These are phyloP conservation scores for Penicillium egyptiacum DNA, from an alignment of 495 filamentous ascomycete genomes.

Conservation along the genomic window DNA sequence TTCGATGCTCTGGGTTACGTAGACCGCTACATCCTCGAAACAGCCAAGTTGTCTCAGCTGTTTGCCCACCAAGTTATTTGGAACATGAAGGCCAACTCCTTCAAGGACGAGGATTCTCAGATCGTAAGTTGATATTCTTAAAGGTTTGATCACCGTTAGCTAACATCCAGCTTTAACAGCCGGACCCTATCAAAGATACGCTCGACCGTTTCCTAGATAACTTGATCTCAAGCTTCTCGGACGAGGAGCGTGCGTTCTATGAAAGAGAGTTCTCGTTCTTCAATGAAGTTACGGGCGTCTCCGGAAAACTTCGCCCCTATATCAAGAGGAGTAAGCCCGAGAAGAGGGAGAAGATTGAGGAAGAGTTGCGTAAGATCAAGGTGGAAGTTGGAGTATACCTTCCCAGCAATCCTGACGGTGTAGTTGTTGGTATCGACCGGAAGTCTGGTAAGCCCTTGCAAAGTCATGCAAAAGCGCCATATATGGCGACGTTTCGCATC, in stretches of 20 bases:
- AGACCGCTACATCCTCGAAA: constrained; percentile 94
- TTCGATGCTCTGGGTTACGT: constrained; percentile 95
- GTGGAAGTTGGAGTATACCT: constrained; percentile 97
- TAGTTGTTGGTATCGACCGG: constrained; percentile 95
- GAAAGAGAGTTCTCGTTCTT: constrained; percentile 97
- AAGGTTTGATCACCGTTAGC: constrained; percentile 11
- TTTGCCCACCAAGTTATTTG: constrained; percentile 99
- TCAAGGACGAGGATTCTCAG: constrained; percentile 91
- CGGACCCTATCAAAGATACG: constrained; percentile 88
- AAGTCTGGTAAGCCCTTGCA: constrained; percentile 97
- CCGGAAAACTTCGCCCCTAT: constrained; percentile 89
- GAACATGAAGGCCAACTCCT: constrained; percentile 99
- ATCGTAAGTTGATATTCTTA: constrained; percentile 59
- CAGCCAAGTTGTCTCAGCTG: constrained; percentile 89
- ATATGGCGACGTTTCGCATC: constrained; percentile 98
- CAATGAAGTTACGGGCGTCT: constrained; percentile 92
- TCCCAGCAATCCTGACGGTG: constrained; percentile 93
- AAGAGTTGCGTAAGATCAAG: constrained; percentile 90
- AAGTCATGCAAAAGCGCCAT: constrained; percentile 96
- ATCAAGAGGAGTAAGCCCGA: constrained; percentile 92
- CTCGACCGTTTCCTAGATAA: constrained; percentile 86
- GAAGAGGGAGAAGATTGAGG: constrained; percentile 99
- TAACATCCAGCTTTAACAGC: constrained; percentile 56
- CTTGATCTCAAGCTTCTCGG: constrained; percentile 78
- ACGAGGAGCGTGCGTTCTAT: constrained; percentile 79